phyloP scores from a whole-genome alignment of 2,329 filamentous ascomycete species.

The Alternaria longipes region DNA sequence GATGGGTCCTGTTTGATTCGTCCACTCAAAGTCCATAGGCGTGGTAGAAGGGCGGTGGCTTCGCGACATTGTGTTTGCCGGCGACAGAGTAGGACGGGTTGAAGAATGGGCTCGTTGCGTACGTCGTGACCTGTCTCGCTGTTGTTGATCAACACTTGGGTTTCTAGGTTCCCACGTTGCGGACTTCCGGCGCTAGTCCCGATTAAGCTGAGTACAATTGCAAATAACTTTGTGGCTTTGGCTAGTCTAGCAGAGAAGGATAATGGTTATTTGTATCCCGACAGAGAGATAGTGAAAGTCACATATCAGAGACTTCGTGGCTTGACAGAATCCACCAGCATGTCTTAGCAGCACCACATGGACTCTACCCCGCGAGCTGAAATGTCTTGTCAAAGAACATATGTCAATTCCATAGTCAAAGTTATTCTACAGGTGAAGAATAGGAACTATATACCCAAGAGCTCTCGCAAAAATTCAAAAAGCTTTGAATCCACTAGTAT shows the following conservation, averaged over 20 bases:
- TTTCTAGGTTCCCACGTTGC: constrained; percentile 18
- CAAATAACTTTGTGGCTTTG: background rate
- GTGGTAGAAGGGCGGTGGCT: constrained; percentile 52
- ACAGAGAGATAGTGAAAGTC: background rate
- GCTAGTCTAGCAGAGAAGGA: background rate
- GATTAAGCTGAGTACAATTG: constrained; percentile 10
- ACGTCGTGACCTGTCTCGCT: constrained; percentile 18
- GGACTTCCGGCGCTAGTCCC: constrained; percentile 28
- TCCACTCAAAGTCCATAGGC: constrained; percentile 65
- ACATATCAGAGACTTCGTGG: background rate
- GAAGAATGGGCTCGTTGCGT: background rate
- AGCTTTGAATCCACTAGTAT: background rate
- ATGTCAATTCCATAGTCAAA: background rate
- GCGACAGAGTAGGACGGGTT: background rate
- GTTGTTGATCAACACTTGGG: constrained; percentile 28
- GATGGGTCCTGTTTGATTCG: constrained; percentile 57
- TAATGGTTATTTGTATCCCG: background rate
- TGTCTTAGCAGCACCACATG: background rate
- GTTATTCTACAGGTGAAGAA: background rate
- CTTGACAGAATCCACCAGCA: background rate
- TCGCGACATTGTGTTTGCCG: constrained; percentile 35
- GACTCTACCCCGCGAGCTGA: background rate
- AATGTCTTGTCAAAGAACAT: background rate
- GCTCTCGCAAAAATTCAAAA: background rate
- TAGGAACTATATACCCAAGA: background rate